Conservation (phyloP, 352 stramenopile genomes). For the Globisporangium spinosum region DNA sequence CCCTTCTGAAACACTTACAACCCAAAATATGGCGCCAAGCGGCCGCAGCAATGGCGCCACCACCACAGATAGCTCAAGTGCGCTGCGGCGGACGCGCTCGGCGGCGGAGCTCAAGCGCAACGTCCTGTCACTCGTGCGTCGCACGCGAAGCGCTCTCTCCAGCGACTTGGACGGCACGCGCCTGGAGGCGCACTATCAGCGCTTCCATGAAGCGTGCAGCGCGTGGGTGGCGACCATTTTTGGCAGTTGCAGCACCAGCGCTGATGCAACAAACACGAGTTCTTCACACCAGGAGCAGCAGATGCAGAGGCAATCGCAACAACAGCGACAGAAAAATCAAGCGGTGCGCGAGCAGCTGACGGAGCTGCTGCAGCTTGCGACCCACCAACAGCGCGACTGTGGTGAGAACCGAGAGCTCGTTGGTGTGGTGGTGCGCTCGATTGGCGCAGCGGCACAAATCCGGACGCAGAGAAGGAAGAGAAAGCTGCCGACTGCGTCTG, state of each 20-base stretch:
- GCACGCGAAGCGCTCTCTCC: background rate
- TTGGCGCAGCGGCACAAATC: conserved; percentile 8
- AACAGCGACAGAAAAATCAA: conserved; percentile 2
- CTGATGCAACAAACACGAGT: background rate
- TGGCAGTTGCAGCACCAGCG: background rate
- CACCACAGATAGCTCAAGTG: background rate
- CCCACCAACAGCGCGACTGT: background rate
- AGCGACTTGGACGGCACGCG: background rate
- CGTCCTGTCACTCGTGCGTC: conserved; percentile 25
- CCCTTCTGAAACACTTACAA: background rate
- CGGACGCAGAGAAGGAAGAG: background rate
- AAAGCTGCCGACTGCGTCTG: background rate
- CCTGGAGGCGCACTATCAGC: conserved; percentile 1
- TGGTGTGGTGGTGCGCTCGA: conserved; percentile 1
- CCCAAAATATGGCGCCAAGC: conserved; percentile 7
- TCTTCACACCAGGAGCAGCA: background rate
- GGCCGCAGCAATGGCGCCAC: background rate
- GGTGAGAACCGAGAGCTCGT: conserved; percentile 10
- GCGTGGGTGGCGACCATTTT: conserved; percentile 2
- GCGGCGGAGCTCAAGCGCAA: conserved; percentile 18
- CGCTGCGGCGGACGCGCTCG: background rate
- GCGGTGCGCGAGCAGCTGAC: conserved; percentile 1
- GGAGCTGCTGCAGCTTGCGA: background rate
- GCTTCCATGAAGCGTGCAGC: background rate
- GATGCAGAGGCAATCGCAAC: background rate